Evolutionary conservation across 305 asterid species (phyloP), one percentile per base, ranked within the genome.

Genomic region (Rubia balearica): DNA sequence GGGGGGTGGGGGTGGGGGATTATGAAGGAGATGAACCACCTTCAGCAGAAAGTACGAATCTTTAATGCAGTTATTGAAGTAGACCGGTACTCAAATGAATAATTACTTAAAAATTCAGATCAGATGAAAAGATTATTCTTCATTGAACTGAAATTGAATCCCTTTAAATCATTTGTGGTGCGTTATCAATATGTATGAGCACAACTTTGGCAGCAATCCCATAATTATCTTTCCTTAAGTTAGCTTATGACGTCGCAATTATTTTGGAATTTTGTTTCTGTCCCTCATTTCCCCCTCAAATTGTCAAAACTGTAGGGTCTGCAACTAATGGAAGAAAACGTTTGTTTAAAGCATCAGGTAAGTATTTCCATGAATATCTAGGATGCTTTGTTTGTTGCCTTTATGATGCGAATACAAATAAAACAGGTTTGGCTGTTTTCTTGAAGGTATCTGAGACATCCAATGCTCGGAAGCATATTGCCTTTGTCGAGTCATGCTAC

Each of bases 1-100:
- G 95, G 91, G 85, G 1, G 91, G 86, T n/a, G n/a, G n/a, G n/a
- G n/a, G n/a, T n/a, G n/a, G 74, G 88, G 80, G 64, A 87, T 92
- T 71, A 75, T 79, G 84, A 80, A 68, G 13, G 94, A 89, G 82
- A 89, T 91, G 79, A 64, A 75, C 68, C 86, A 75, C 62, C 96
- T 92, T 71, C 92, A 88, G 74, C 87, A 83, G 7, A 89, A 83
- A 91, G 98, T 91, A 24, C 21, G 74, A n/a, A 10, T 24, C 21
- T 38, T 27, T 38, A 40, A 0, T 76, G 7, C 10, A 38, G 3
- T 33, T 8, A 7, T 24, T 16, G 62, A 27, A 42, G 56, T 60
- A 30, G 2, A 45, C 48, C 7, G 19, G 42, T 43, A 61, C 42
- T 40, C 6, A 7, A 19, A 27, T 1, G 12, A 27, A 30, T 61